Base-by-base conservation (phyloP, 1,284 basidiomycete species). In the Golubevia pallescens region DNA sequence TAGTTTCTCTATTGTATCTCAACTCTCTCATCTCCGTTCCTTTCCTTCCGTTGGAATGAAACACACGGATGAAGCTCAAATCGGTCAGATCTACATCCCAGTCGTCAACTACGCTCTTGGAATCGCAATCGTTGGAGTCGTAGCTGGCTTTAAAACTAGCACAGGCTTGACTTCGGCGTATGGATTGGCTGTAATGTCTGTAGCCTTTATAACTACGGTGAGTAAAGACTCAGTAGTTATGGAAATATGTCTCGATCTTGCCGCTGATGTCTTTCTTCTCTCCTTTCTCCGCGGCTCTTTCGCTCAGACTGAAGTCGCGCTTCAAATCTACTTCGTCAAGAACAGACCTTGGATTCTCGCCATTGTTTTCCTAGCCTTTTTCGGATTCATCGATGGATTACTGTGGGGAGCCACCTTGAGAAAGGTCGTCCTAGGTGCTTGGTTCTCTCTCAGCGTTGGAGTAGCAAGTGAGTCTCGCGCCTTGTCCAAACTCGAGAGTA, bases 1-100 rank as follows among this genome's bases (percentile, higher is more conserved):
- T 6, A 63, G 58, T 16, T 69, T 67, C 55, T 65, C 63, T 2
- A 57, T 65, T 13, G 61, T 89, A 14, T 90, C 91, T 68, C 90
- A 92, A 83, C 85, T 91, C 51, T 88, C 91, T 67, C 89, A 90
- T 73, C 87, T 89, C 80, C 89, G 89, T 65, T 87, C 87, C 60
- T 88, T 91, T 66, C 90, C 90, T 1, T 88, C 89, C 61, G 87
- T 71, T 38, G 74, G 71, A 14, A 7, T 61, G 8, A 20, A 4
- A 13, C n/a, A n/a, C 58, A 92, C 91, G 0, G 90, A 90, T 0
- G 89, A 90, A 19, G 87, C 86, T 1, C 86, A 89, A 14, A 88
- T 90, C 74, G 90, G 90, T 0, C 90, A 91, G 75, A 87, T 92
- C 5, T 91, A 91, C 73, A 88, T 91, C 19, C 90, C 90, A 2